Evolutionary conservation across 495 filamentous ascomycete genomes (phyloP).

Genomic region (Talaromyces liani): DNA sequence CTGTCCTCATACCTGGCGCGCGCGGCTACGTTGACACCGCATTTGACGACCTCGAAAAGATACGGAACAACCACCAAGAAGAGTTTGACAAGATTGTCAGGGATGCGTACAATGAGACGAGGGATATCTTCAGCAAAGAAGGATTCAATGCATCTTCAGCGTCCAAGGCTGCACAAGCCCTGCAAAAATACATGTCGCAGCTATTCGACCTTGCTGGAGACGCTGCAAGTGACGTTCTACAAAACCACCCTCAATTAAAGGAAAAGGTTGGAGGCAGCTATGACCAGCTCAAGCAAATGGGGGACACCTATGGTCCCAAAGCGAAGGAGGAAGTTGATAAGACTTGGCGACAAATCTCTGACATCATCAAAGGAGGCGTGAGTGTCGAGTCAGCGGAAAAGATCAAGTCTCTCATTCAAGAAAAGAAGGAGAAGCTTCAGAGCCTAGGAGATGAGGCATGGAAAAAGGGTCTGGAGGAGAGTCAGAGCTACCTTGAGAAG

Average conservation of each 20-base stretch:
- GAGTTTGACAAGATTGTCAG: constrained; percentile 56
- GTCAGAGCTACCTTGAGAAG: constrained; percentile 57
- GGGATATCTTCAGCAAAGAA: constrained; percentile 7
- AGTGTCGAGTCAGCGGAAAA: constrained; percentile 40
- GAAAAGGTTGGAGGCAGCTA: constrained; percentile 57
- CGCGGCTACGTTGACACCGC: constrained; percentile 49
- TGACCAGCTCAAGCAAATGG: constrained; percentile 55
- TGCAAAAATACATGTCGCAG: constrained; percentile 43
- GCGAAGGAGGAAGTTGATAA: constrained; percentile 61
- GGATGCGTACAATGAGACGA: constrained; percentile 52
- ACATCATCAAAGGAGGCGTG: constrained; percentile 47
- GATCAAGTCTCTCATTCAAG: constrained; percentile 52
- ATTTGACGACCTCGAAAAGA: constrained; percentile 55
- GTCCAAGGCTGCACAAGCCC: constrained; percentile 40
- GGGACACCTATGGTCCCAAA: constrained; percentile 56
- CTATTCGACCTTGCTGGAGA: constrained; percentile 48
- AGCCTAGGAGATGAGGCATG: constrained; percentile 57
- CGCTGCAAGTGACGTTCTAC: constrained; percentile 48
- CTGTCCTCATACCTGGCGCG: constrained; percentile 59
- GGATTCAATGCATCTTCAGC: constrained; percentile 22
- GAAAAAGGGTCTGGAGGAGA: constrained; percentile 55
- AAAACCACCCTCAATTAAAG: constrained; percentile 60
- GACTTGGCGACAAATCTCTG: constrained; percentile 52
- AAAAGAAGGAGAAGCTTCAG: constrained; percentile 53
- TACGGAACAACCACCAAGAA: constrained; percentile 48